Conservation (phyloP, 2,329 filamentous ascomycete genomes). For the Ophiosphaerella korrae region DNA sequence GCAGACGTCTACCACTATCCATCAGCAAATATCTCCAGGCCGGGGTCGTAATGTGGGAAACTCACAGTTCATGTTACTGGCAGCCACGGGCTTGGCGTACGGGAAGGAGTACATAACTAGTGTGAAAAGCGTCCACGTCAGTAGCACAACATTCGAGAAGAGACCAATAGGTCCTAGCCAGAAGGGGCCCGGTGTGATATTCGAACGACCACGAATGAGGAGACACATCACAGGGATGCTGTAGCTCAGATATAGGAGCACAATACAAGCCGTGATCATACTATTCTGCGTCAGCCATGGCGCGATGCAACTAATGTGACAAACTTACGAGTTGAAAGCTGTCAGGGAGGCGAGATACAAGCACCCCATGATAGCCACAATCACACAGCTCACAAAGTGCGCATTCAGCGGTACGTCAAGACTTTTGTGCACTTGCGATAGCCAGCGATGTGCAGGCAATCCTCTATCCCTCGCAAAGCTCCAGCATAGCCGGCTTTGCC, state of each 20-base stretch:
- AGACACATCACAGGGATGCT: conserved; percentile 53
- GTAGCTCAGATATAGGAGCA: conserved; percentile 48
- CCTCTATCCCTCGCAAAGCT: conserved; percentile 59
- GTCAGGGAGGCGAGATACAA: conserved; percentile 52
- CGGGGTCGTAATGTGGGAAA: background rate
- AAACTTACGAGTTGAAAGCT: conserved; percentile 48
- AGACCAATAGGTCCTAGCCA: conserved; percentile 54
- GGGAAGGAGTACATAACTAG: conserved; percentile 54
- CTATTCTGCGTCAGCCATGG: conserved; percentile 20
- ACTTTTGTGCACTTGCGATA: conserved; percentile 48
- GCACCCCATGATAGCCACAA: conserved; percentile 54
- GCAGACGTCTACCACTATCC: conserved; percentile 12
- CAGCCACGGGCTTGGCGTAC: conserved; percentile 34
- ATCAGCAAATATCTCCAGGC: background rate
- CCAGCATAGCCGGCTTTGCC: conserved; percentile 59
- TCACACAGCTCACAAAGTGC: conserved; percentile 50
- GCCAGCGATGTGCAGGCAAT: conserved; percentile 50
- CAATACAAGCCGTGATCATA: conserved; percentile 52
- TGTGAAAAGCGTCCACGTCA: conserved; percentile 57
- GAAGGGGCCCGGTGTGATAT: conserved; percentile 53
- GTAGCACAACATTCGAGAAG: conserved; percentile 51
- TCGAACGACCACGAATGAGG: conserved; percentile 52
- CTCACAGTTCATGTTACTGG: conserved; percentile 42
- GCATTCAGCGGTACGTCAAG: conserved; percentile 54
- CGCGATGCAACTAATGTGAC: background rate